These are phyloP conservation scores for Fusarium nelsonii DNA, from an alignment of 2,329 filamentous ascomycete species.

Conservation along the genomic window DNA sequence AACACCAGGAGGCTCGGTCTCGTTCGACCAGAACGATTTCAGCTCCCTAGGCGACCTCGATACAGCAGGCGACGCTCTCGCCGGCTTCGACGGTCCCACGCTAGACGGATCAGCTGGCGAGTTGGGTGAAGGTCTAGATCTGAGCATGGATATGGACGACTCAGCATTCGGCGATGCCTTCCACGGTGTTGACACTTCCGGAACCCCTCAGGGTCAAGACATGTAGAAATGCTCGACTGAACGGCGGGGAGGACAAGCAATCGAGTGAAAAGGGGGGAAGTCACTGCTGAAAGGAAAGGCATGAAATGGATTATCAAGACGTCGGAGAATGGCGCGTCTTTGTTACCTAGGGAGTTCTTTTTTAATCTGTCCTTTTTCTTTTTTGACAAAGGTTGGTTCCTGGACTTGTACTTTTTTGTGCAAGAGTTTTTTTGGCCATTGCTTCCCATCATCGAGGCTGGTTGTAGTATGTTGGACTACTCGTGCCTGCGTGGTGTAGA, in stretches of 20 bases:
- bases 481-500: slow-evolving; percentile 1
- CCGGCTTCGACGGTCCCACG: slow-evolving; percentile 72
- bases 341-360: slow-evolving; percentile 29
- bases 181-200: slow-evolving; percentile 67
- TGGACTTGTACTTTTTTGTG: slow-evolving; percentile 27
- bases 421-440: slow-evolving; percentile 28
- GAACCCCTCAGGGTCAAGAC: slow-evolving; percentile 54
- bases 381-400: slow-evolving; percentile 18
- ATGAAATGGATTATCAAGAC: slow-evolving; percentile 34
- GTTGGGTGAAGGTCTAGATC: slow-evolving; percentile 67
- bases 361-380: slow-evolving; percentile 9
- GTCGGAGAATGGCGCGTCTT: slow-evolving; percentile 46
- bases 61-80: slow-evolving; percentile 77
- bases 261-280: slow-evolving; percentile 9
- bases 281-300: slow-evolving; percentile 12
- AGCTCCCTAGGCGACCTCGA: slow-evolving; percentile 74
- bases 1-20: slow-evolving; percentile 58
- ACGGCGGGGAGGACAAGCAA: not conserved
- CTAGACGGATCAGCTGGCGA: slow-evolving; percentile 59
- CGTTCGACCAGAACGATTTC: slow-evolving; percentile 71
- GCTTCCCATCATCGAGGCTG: slow-evolving; percentile 7
- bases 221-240: slow-evolving; percentile 45
- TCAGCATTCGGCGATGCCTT: slow-evolving; percentile 88
- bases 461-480: slow-evolving; percentile 12
- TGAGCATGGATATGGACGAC: slow-evolving; percentile 78